phyloP scores from a whole-genome alignment of 768 basidiomycete species.

The Podaxis sp. region DNA sequence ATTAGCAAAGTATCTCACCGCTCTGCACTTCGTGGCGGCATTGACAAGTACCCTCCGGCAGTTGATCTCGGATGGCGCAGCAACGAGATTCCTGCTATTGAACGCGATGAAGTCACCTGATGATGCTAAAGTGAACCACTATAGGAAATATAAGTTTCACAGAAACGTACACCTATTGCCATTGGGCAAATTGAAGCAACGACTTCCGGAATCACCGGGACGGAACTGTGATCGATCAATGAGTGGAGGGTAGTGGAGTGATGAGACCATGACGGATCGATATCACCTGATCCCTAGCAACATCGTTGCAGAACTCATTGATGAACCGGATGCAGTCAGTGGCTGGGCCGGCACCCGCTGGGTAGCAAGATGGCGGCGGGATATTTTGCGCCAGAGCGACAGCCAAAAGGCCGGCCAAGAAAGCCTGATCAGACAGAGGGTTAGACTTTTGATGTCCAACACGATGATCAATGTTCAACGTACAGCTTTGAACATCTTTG shows the following conservation, averaged over 20 bases:
- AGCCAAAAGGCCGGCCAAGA: neutral
- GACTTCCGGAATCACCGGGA: neutral
- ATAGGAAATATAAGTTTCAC: neutral
- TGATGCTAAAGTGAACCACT: neutral
- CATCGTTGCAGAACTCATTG: neutral
- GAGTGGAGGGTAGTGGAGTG: neutral
- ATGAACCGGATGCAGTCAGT: neutral
- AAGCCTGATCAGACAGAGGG: neutral
- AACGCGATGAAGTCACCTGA: slow-evolving; percentile 3
- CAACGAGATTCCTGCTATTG: neutral
- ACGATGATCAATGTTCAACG: neutral
- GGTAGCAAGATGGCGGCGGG: neutral
- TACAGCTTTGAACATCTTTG: neutral
- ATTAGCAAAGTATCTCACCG: neutral
- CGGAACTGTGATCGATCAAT: neutral
- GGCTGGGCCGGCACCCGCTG: neutral
- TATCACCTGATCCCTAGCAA: neutral
- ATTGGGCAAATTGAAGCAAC: slow-evolving; percentile 4
- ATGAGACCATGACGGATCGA: no score
- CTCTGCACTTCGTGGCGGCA: neutral
- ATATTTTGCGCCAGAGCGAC: neutral
- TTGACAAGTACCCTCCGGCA: neutral
- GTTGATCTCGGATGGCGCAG: neutral
- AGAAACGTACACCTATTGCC: neutral
- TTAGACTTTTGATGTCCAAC: neutral